Base-by-base conservation (phyloP, 139 green algal genomes). In the Choricystis sp. region DNA sequence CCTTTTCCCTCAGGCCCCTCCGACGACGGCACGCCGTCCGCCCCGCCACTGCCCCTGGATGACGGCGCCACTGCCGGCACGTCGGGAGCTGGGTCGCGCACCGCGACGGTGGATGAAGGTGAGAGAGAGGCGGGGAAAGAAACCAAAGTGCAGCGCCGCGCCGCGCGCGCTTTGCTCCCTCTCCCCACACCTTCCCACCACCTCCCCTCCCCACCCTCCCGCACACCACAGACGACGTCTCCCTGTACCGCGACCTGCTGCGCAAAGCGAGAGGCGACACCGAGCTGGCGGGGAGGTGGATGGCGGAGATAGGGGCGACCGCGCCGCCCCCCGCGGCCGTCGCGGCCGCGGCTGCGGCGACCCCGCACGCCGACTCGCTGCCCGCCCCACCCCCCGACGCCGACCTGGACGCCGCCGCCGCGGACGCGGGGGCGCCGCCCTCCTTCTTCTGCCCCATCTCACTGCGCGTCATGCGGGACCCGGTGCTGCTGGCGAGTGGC, bases 361-460 rank as follows among this genome's bases (percentile, higher is more conserved):
- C 40, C 9, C 40, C 40, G 9, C 40, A 21, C 16, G 40, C 40
- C 9, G 16, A 9, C 40, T 9, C 40, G 40, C 16, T 16, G 9
- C 9, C 40, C 40, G 16, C 40, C 40, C 9, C 16, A 9, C 40
- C 40, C 16, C 40, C 40, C 9, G 9, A 52, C 40, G 9, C 40
- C 40, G 40, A 52, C 40, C 16, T 52, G 40, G 40, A 52, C 40
- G 40, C 40, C 40, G 40, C 40, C 40, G 40, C 40, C 40, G 40
- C 40, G 9, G 40, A 52, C 40, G 40, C 40, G 40, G 40, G 40
- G 9, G 40, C 40, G 9, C 40, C 40, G 9, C 40, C 40, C 40
- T 21, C 40, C 40, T 62, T 62, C 24, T 62, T 62, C 58, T 62
- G 58, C 58, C 58, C 26, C 58, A 62, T 62, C 21, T n/a, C 4